A percentile compares a stretch with the other conserved stretches of the same genome.
phyloP scores from a whole-genome alignment of 2,329 filamentous ascomycete species.

The Trichoderma pleuroti region DNA sequence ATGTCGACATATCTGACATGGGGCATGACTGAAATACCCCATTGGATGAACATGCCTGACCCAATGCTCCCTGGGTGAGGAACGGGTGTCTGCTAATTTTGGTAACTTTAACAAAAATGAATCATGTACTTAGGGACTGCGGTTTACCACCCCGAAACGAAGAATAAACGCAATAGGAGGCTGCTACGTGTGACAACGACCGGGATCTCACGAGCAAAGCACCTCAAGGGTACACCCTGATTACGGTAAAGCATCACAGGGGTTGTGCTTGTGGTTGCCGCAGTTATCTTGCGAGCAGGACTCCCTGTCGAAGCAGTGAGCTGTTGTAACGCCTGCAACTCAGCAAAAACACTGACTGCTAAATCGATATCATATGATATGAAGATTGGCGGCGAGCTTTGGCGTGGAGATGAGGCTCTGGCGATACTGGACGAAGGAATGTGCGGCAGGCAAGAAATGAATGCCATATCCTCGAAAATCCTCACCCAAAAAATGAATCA shows the following conservation, averaged over 20 bases:
- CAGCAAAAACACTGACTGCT: not conserved
- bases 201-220: not conserved
- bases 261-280: not conserved
- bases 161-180: not conserved
- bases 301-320: not conserved
- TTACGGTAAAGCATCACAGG: not conserved
- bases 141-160: not conserved
- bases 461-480: not conserved
- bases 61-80: conserved; percentile 14
- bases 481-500: not conserved
- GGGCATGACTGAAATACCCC: conserved; percentile 23
- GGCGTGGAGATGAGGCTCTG: not conserved
- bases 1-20: conserved; percentile 28
- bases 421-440: not conserved
- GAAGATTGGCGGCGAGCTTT: not conserved
- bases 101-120: not conserved
- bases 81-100: not conserved
- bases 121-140: not conserved
- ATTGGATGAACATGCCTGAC: conserved; percentile 6
- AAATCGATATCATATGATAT: not conserved
- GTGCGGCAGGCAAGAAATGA: not conserved
- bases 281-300: not conserved
- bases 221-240: not conserved
- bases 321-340: too few relatives aligned
- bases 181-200: not conserved